Percentiles rank a stretch among this genome's conserved stretches.
Evolutionary conservation across 768 basidiomycete species (phyloP).

Genomic region (Kwoniella europaea): DNA sequence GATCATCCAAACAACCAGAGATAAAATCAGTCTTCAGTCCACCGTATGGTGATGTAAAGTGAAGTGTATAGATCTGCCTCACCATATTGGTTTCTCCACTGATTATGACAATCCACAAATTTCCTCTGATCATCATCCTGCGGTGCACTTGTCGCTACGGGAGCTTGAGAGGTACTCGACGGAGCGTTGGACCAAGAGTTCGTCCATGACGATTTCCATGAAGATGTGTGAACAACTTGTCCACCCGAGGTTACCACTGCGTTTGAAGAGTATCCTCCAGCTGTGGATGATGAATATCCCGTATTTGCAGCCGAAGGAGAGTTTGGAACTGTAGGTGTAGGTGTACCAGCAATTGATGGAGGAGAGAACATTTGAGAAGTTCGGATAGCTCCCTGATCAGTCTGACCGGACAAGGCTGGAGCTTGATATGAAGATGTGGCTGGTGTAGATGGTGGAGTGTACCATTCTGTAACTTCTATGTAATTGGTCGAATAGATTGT

Average conservation of each 20-base stretch:
- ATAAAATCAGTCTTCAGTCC: no score
- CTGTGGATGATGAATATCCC: slow-evolving; percentile 6
- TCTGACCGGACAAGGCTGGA: neutral
- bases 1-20: neutral
- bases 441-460: neutral
- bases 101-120: slow-evolving; percentile 44
- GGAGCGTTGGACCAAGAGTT: slow-evolving; percentile 10
- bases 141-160: neutral
- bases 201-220: slow-evolving; percentile 8
- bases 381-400: neutral
- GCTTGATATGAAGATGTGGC: slow-evolving; percentile 1
- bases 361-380: slow-evolving; percentile 3
- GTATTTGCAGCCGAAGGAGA: neutral
- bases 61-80: neutral
- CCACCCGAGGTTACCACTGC: neutral
- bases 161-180: neutral
- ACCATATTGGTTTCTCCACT: slow-evolving; percentile 42
- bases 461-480: slow-evolving; percentile 14
- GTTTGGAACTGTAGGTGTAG: neutral
- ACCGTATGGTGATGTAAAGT: neutral
- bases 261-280: slow-evolving; percentile 3
- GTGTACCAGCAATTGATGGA: neutral
- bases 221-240: neutral
- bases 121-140: slow-evolving; percentile 16
- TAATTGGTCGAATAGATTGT: slow-evolving; percentile 14